Base-by-base conservation (phyloP, 129 eudicot species). In the Saussurea involucrata region DNA sequence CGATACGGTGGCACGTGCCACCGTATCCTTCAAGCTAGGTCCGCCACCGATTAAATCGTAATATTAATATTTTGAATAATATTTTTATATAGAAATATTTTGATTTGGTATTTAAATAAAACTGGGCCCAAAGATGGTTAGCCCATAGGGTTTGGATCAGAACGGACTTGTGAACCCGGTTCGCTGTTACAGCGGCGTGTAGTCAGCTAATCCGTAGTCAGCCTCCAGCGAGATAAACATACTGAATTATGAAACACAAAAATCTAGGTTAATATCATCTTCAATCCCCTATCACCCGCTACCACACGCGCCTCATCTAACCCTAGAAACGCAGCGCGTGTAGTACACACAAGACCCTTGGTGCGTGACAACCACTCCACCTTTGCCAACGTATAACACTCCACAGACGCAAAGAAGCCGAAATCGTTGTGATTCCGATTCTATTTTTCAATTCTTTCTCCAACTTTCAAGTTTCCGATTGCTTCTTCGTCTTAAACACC, bases 351-450 rank as follows among this genome's bases (percentile, higher is more conserved):
- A 27, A 33, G 0, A 21, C 66, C 36, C 1, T 18, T 0, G 6
- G 63, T 36, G 80, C 84, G 80, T 74, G 84, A 67, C 65, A 80
- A 29, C 71, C 0, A 80, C 74, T 66, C 80, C 58, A 71, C 77
- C 68, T 69, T 71, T 40, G 82, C 71, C 71, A 69, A 72, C 73
- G 57, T 73, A 66, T 72, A 32, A 24, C 67, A 57, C 46, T 25
- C 29, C 49, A 73, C 80, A 55, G 75, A 80, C 79, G 46, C 80
- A 27, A 80, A 73, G 44, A 65, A 71, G 69, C 57, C 68, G 75
- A 76, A 66, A 31, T 76, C 29, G 24, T 70, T 63, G 34, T 61
- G 46, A 64, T 72, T 37, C 63, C 32, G 31, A 69, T 34, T 20
- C 68, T 25, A 27, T 53, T 67, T 60, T 42, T n/a, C 4, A 21